Base-by-base conservation (phyloP, 1,139 yeast genomes). In the Yamadazyma conglobata region DNA sequence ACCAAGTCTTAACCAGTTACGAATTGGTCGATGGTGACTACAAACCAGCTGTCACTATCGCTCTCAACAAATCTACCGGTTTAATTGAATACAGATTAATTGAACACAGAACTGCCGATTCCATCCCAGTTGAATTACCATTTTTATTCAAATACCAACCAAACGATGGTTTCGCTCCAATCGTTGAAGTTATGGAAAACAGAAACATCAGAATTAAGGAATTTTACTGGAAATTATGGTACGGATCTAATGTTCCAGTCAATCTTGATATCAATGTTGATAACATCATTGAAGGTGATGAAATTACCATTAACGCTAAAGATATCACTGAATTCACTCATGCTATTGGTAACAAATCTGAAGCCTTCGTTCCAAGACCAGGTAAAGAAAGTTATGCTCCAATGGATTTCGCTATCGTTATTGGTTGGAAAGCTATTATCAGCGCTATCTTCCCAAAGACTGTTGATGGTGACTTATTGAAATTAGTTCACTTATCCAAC, bases 151-250 rank as follows among this genome's bases (percentile, higher is more conserved):
- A 66, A 35, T 91, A 83, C 68, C 71, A 79, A 50, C 88, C 95
- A 28, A 72, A 76, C 32, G 86, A 84, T 56, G 98, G 98, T 14
- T 89, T 83, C 58, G 95, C 96, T 38, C 97, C 98, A 54, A 85
- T 91, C 46, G 71, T 79, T 47, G 98, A 91, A 65, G 74, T 83
- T 25, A 84, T 87, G 83, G 84, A 78, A 44, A 93, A 80, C 50
- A 82, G 98, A 70, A 93, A 91, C 60, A 78, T 77, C 36, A 79
- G 97, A 62, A 89, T 93, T 60, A 91, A 91, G 71, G 80, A 81
- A 60, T 87, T 91, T 70, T 91, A 91, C 79, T 93, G 98, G 98
- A 80, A 81, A 56, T 71, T 88, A 50, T 91, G 99, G 99, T 88
- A 87, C 54, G 96, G 95, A 43, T 67, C 77, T 38, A 52, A 61